Percentiles rank a stretch among this genome's conserved stretches.
Evolutionary conservation across 106 monocot species (phyloP).

Genomic region (Vanilla planifolia): DNA sequence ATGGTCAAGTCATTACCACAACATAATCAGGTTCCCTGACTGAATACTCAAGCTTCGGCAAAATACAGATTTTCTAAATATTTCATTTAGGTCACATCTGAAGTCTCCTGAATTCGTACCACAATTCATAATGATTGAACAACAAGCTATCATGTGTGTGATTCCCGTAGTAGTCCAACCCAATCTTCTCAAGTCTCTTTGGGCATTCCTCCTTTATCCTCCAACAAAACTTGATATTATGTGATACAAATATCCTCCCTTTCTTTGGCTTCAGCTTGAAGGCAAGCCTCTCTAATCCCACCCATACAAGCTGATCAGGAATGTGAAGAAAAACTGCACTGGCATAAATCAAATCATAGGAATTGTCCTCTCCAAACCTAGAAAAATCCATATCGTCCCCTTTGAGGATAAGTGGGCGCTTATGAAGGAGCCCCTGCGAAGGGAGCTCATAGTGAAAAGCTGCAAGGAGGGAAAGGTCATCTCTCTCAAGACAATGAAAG

Average conservation of each 20-base stretch:
- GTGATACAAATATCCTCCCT: conserved; percentile 87
- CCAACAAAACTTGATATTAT: conserved; percentile 88
- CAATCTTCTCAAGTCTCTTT: conserved; percentile 50
- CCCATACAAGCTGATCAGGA: conserved; percentile 78
- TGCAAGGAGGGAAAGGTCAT: conserved; percentile 79
- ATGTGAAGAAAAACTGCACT: conserved; percentile 95
- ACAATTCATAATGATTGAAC: conserved; percentile 93
- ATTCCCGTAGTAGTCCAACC: conserved; percentile 77
- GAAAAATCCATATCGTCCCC: conserved; percentile 87
- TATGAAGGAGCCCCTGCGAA: conserved; percentile 70
- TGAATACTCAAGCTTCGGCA: no score
- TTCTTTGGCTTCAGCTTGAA: conserved; percentile 40
- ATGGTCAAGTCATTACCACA: no score
- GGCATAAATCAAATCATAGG: conserved; percentile 80
- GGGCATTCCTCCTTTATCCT: conserved; percentile 75
- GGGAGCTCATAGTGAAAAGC: conserved; percentile 88
- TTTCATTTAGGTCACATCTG: no score
- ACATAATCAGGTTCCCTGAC: no score
- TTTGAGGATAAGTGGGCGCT: conserved; percentile 69
- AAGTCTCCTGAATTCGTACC: conserved; percentile 94
- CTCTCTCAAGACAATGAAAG: conserved; percentile 83
- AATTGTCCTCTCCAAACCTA: conserved; percentile 27
- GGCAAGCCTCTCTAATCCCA: conserved; percentile 64
- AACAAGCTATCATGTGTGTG: conserved; percentile 85
- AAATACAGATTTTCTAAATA: no score